Evolutionary conservation across 345 rosid genomes (phyloP).

Genomic region (Anacardium occidentale): DNA sequence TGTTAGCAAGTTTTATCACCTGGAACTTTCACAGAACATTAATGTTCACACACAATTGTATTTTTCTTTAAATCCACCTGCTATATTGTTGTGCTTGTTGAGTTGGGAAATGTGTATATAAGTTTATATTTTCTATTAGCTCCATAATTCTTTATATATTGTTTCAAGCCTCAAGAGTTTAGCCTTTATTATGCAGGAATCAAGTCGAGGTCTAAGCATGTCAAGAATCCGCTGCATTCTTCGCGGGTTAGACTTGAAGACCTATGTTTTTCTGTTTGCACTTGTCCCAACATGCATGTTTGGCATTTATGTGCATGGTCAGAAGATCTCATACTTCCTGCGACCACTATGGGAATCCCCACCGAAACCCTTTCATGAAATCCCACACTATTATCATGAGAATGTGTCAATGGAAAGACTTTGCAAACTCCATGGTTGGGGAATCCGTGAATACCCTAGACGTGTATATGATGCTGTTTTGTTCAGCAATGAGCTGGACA

Average conservation of each 20-base stretch:
- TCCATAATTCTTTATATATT: slow-evolving; percentile 4
- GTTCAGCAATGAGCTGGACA: slow-evolving; percentile 77
- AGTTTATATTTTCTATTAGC: neutral
- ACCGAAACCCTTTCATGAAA: slow-evolving; percentile 70
- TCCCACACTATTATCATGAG: slow-evolving; percentile 80
- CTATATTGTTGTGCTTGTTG: neutral
- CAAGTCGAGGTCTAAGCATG: slow-evolving; percentile 71
- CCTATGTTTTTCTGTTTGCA: slow-evolving; percentile 58
- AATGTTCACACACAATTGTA: neutral
- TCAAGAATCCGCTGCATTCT: slow-evolving; percentile 87
- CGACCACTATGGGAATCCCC: slow-evolving; percentile 89
- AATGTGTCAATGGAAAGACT: slow-evolving; percentile 75
- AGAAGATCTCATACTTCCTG: slow-evolving; percentile 76
- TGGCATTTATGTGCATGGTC: slow-evolving; percentile 66
- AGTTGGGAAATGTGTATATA: neutral
- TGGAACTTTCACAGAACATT: neutral
- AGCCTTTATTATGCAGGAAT: slow-evolving; percentile 54
- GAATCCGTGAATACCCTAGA: slow-evolving; percentile 76
- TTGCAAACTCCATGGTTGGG: slow-evolving; percentile 89
- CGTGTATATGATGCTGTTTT: slow-evolving; percentile 82
- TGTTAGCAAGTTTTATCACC: neutral
- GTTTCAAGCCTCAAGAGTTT: slow-evolving; percentile 13
- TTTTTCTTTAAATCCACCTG: neutral
- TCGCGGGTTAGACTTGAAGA: slow-evolving; percentile 83
- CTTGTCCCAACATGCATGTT: slow-evolving; percentile 70